phyloP scores from a whole-genome alignment of 2,329 filamentous ascomycete genomes.

The Rhynchosporium secalis region DNA sequence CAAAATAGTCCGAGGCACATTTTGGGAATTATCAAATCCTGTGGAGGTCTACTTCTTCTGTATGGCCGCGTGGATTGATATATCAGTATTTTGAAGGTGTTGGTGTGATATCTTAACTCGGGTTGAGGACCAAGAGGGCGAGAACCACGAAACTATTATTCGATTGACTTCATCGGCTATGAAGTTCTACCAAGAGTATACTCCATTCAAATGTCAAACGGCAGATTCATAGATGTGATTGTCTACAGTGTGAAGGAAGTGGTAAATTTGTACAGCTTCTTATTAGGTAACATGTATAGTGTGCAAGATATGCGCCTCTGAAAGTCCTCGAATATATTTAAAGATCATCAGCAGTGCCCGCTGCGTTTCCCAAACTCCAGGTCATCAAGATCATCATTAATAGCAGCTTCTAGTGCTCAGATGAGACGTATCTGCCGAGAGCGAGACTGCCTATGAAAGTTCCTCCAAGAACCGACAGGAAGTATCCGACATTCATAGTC shows the following conservation, averaged over 20 bases:
- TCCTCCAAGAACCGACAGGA: constrained; percentile 74
- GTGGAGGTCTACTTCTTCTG: too few relatives aligned
- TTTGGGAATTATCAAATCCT: too few relatives aligned
- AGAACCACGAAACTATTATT: too few relatives aligned
- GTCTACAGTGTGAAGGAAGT: not conserved
- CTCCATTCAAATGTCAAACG: too few relatives aligned
- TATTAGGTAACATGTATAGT: not conserved
- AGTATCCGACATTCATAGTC: constrained; percentile 86
- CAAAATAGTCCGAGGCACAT: too few relatives aligned
- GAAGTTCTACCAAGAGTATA: not conserved
- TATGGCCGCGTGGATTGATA: too few relatives aligned
- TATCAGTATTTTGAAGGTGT: too few relatives aligned
- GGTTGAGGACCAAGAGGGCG: too few relatives aligned
- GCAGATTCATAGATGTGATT: too few relatives aligned
- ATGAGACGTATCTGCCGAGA: constrained; percentile 36
- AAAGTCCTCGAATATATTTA: not conserved
- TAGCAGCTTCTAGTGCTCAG: constrained; percentile 24
- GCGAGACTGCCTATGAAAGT: constrained; percentile 81
- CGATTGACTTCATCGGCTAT: not conserved
- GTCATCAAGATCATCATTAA: constrained; percentile 12
- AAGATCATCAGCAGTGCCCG: constrained; percentile 16
- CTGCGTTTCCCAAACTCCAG: constrained; percentile 17
- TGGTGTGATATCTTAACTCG: too few relatives aligned
- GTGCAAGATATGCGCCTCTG: not conserved
- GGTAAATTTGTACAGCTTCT: constrained; percentile 3